Percentiles rank a stretch among this genome's conserved stretches.
phyloP scores from a whole-genome alignment of 2,329 filamentous ascomycete genomes.

The Neofusicoccum sp. region DNA sequence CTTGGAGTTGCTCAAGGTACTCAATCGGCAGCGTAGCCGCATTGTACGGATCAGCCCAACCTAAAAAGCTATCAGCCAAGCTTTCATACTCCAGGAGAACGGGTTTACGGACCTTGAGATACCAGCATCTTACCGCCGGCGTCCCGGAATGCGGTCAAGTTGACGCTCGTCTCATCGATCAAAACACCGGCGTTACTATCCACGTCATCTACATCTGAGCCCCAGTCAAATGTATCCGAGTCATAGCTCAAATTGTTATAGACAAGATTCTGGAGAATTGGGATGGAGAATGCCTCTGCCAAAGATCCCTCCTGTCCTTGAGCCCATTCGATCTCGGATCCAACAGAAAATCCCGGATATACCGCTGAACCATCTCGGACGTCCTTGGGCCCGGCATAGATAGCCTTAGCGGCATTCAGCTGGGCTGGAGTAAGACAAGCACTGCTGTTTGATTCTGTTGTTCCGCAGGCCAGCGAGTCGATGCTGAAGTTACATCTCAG shows the following conservation, averaged over 20 bases:
- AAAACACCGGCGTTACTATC: slow-evolving; percentile 35
- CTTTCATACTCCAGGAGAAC: background rate
- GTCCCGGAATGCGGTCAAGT: slow-evolving; percentile 35
- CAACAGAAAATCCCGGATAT: slow-evolving; percentile 46
- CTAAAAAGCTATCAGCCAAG: background rate
- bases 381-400: slow-evolving; percentile 36
- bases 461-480: slow-evolving; percentile 33
- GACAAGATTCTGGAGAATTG: slow-evolving; percentile 48
- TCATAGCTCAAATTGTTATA: slow-evolving; percentile 43
- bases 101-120: slow-evolving; percentile 33
- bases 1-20: background rate
- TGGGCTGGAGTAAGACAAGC: slow-evolving; percentile 38
- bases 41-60: slow-evolving; percentile 22
- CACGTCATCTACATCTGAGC: slow-evolving; percentile 37
- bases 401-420: slow-evolving; percentile 33
- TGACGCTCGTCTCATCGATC: slow-evolving; percentile 43
- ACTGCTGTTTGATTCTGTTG: slow-evolving; percentile 10
- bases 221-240: slow-evolving; percentile 40
- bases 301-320: slow-evolving; percentile 38
- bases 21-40: slow-evolving; percentile 13
- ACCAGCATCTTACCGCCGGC: slow-evolving; percentile 43
- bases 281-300: slow-evolving; percentile 39
- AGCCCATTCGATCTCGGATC: slow-evolving; percentile 44
- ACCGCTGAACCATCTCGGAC: slow-evolving; percentile 28
- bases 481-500: slow-evolving; percentile 42